Evolutionary conservation across 192 early-diverging fungal species (phyloP), one percentile per base, ranked within the genome.

Genomic region (Dissophora globulifera): DNA sequence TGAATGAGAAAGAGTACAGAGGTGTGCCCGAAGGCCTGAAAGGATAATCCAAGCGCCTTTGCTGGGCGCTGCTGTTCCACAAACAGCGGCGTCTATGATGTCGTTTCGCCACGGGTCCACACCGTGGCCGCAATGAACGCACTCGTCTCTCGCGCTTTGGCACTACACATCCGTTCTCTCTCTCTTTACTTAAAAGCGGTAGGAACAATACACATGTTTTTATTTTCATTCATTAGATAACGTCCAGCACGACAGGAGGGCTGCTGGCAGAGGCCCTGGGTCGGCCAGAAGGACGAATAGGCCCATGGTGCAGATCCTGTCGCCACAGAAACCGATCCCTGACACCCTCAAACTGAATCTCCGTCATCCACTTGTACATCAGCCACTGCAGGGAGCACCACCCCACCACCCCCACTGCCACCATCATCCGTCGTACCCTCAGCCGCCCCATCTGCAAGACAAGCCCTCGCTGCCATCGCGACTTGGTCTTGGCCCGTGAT

Each of bases 321-420:
- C 69, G 58, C 59, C 69, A 56, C 33, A 53, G 29, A 47, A 71
- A 71, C 38, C 69, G 59, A 29, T 71, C 69, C 45, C 47, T 52
- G 22, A 47, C 60, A 6, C 58, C 59, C 10, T 62, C 69, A 32
- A 71, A 57, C 45, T 71, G 59, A 16, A 71, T 58, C 40, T 50
- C 69, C 3, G 69, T 71, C 69, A 71, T 71, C 69, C 69, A 71
- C 45, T 62, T 71, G 52, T 54, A 71, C 8, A 50, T 47, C 45
- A 71, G 23, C 50, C 53, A 71, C 11, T 71, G 69, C 19, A 71
- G n/a, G 40, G 42, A 48, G 8, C 32, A 26, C 69, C 69, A 71
- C 3, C 59, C 45, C n/a, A 62, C 8, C 10, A 71, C 47, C 26
- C 52, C 58, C 3, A 55, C 26, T 4, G 11, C 38, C 11, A 71